Evolutionary conservation across 352 stramenopile species (phyloP).

Genomic region (Pythium periplocum): DNA sequence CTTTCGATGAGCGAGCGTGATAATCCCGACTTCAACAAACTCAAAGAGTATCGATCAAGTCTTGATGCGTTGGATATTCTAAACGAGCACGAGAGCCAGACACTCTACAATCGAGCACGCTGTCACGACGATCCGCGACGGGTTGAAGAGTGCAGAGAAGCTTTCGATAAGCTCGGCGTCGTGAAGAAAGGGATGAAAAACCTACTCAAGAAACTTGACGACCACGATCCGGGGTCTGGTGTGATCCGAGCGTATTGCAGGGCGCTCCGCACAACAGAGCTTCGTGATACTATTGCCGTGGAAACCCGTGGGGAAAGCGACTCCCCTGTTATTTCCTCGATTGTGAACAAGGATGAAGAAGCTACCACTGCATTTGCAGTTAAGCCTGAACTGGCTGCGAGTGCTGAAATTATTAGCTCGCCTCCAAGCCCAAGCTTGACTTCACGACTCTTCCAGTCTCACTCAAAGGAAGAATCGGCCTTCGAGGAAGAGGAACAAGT

Average conservation of each 20-base stretch:
- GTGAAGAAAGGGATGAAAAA: conserved; percentile 60
- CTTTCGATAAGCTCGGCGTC: conserved; percentile 41
- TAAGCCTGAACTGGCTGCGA: too few species aligned
- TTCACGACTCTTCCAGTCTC: too few species aligned
- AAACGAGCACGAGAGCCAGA: conserved; percentile 52
- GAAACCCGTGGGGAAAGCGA: background rate
- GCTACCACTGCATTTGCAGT: too few species aligned
- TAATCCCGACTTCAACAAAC: conserved; percentile 42
- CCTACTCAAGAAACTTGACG: conserved; percentile 50
- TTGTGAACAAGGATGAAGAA: too few species aligned
- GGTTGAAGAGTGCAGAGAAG: conserved; percentile 27
- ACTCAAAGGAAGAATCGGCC: too few species aligned
- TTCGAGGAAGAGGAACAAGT: too few species aligned
- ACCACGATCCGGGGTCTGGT: conserved; percentile 34
- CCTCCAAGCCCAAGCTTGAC: too few species aligned
- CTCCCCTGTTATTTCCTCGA: too few species aligned
- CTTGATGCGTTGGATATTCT: conserved; percentile 66
- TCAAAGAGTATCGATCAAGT: conserved; percentile 55
- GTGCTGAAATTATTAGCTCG: too few species aligned
- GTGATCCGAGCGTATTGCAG: conserved; percentile 47
- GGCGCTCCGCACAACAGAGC: conserved; percentile 33
- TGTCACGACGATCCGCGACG: conserved; percentile 25
- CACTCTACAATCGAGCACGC: conserved; percentile 35
- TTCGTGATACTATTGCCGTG: conserved; percentile 18
- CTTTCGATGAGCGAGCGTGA: conserved; percentile 66